Conservation (phyloP, 192 early-diverging fungal genomes). For the Gigaspora rosea region DNA sequence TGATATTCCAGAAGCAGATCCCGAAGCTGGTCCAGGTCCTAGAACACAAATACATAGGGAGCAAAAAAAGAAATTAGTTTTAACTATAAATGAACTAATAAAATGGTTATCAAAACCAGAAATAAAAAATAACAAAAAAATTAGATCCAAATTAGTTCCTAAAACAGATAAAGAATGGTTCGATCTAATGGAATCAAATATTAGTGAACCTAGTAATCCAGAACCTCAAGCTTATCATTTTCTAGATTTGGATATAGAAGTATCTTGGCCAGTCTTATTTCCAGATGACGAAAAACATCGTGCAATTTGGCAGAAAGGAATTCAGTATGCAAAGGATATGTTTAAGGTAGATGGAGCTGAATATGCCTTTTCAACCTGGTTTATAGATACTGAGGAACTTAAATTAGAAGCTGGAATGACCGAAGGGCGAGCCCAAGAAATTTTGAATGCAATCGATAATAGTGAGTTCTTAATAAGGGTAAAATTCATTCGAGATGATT, state of each 20-base stretch:
- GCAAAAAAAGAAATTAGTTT: no score
- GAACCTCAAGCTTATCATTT: not conserved
- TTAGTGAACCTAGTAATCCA: not conserved
- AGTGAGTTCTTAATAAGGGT: slow-evolving; percentile 19
- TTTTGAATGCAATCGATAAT: slow-evolving; percentile 28
- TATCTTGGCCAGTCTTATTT: slow-evolving; percentile 13
- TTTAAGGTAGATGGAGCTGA: slow-evolving; percentile 19
- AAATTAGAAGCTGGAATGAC: slow-evolving; percentile 1
- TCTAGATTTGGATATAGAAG: slow-evolving; percentile 18
- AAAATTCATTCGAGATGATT: slow-evolving; percentile 15
- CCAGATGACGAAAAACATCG: slow-evolving; percentile 8
- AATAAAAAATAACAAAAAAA: no score
- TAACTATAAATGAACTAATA: no score
- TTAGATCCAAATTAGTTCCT: no score
- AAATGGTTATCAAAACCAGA: no score
- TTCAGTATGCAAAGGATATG: slow-evolving; percentile 25
- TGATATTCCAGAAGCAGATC: no score
- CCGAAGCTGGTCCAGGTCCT: no score
- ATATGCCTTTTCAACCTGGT: slow-evolving; percentile 18
- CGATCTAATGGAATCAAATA: not conserved
- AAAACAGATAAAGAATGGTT: no score
- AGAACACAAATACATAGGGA: no score
- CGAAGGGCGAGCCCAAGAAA: not conserved
- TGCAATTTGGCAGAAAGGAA: slow-evolving; percentile 12
- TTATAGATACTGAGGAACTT: not conserved